Conservation (phyloP, 257 asterid species). For the Solanum microdontum region DNA sequence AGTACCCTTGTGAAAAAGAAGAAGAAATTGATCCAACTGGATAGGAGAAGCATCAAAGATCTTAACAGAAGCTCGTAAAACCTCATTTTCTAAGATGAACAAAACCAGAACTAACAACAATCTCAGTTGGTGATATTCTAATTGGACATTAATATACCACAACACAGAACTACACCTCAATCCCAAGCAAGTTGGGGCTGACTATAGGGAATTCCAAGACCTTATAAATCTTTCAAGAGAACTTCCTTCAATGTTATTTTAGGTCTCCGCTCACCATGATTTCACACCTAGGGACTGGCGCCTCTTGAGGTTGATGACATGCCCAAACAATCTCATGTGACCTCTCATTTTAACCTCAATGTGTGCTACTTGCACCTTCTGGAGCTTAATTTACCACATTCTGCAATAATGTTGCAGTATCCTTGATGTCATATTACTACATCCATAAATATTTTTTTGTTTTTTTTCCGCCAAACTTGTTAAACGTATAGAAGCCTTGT, state of each 20-base stretch:
- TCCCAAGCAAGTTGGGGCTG: background rate
- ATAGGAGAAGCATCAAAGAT: background rate
- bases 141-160: background rate
- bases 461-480: background rate
- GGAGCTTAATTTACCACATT: background rate
- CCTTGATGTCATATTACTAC: background rate
- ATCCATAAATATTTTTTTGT: background rate
- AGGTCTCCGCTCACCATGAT: background rate
- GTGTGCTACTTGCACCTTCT: background rate
- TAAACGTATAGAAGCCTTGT: background rate
- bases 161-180: background rate
- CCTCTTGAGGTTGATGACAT: background rate
- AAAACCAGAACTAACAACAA: background rate
- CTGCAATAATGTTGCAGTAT: background rate
- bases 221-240: background rate
- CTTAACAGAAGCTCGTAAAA: background rate
- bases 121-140: background rate
- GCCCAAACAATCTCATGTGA: background rate
- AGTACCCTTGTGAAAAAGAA: background rate
- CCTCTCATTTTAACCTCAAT: background rate
- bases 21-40: background rate
- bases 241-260: background rate
- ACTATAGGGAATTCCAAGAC: background rate
- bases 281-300: background rate
- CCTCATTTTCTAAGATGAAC: background rate